Base-by-base conservation (phyloP, 352 stramenopile genomes). In the Phytophthora citricola region DNA sequence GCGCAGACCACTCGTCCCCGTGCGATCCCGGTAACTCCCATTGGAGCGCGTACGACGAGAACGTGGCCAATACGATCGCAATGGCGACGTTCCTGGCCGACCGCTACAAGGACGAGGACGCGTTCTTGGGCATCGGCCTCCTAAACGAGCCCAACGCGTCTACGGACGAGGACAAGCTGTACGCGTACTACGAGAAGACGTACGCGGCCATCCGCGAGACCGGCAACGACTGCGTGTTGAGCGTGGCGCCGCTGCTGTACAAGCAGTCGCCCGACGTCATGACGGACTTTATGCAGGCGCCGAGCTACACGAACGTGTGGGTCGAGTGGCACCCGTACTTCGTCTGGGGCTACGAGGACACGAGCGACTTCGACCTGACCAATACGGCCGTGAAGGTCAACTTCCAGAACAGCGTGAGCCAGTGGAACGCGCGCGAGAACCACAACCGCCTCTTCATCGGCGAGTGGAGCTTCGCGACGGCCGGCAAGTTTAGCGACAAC, bases 251-350 rank as follows among this genome's bases (percentile, higher is more conserved):
- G 1, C 46, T 89, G 27, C 58, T 92, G 50, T 85, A 71, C 63
- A 68, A 85, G 20, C 83, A 91, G 31, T 67, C 48, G n/a, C 74
- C 81, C 5, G 72, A 80, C 22, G 49, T 66, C 26, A 79, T 91
- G 66, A 73, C 59, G 5, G 74, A 76, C 40, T 73, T 94, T 50
- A 76, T 92, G 70, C 43, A 67, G 41, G 71, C 71, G 3, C 72
- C 77, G 0, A 43, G n/a, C 7, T 85, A 83, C 53, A 76, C 50
- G 36, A 92, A 92, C 58, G 82, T 94, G 15, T 94, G 86, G 86
- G 75, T 91, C 53, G 86, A 94, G 51, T 94, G 83, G 83, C 86
- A 94, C 52, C 80, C 67, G 38, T 94, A 94, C 70, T 92, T 92
- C 45, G 69, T 94, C 9, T 94, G 83, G 86, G 86, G 86, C 54